A percentile compares a stretch with the other conserved stretches of the same genome.
These are phyloP conservation scores for Blepharisma japonicum DNA, from an alignment of 73 alveolate genomes.

Conservation along the genomic window DNA sequence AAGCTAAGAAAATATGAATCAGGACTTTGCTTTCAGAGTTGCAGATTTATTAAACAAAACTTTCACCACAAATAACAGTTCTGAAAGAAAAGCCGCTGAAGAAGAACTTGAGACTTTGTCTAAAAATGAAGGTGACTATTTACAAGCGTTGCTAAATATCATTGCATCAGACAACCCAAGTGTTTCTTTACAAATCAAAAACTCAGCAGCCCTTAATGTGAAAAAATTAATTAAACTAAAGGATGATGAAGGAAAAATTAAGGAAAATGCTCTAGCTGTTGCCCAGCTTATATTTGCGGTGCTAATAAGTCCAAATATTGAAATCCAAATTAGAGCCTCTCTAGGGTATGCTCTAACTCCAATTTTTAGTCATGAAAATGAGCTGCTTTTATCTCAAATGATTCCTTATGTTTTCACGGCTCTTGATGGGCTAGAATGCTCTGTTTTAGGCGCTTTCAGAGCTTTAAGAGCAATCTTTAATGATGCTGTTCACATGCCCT, in stretches of 20 bases:
- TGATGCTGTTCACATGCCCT: background rate
- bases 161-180: conserved; percentile 13
- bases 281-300: background rate
- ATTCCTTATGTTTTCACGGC: background rate
- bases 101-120: background rate
- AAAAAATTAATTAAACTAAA: background rate
- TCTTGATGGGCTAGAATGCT: background rate
- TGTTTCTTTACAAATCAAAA: conserved; percentile 3
- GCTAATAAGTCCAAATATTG: background rate
- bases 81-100: background rate
- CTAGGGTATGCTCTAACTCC: conserved; percentile 29
- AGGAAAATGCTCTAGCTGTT: background rate
- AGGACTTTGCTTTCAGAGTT: no score
- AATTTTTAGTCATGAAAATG: conserved; percentile 17
- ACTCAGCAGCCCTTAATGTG: conserved; percentile 29
- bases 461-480: conserved; percentile 10
- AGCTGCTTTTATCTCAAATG: background rate
- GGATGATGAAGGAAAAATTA: background rate
- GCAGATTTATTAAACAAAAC: no score
- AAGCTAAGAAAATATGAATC: no score
- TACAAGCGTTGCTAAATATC: background rate
- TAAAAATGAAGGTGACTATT: background rate
- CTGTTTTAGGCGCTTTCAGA: conserved; percentile 15
- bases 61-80: no score
- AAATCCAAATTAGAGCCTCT: background rate